Evolutionary conservation across 2,329 filamentous ascomycete species (phyloP), one percentile per base, ranked within the genome.

Genomic region (Monilinia laxa): DNA sequence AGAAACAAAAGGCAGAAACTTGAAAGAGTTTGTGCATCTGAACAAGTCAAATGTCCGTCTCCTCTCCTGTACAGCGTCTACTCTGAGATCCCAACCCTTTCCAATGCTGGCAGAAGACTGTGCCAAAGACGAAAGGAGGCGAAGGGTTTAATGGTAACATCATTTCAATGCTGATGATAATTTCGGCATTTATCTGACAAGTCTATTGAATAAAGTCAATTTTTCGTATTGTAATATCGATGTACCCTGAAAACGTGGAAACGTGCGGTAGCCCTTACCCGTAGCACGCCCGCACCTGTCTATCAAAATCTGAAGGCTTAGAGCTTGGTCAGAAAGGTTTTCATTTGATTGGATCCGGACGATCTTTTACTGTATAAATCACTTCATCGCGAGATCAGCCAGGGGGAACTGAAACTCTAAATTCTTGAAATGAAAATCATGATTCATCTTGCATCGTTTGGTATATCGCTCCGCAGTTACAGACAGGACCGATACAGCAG

Each of bases 331-430:
- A 35, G 31, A 31, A 40, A 52, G 31, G 23, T 53, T 40, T 62
- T 38, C 31, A n/a, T 62, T 53, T 25, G 35, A 52, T 54, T 42
- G 42, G 11, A 63, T 53, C 20, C 14, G 47, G 47, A 28, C 18
- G 47, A 62, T 62, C 59, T 62, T 52, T 62, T 62, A n/a, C 42
- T 54, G 31, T 25, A 53, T 23, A 18, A 31, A 28, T 25, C 45
- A 38, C n/a, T 47, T 55, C 63, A n/a, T 52, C 49, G 31, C n/a
- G 31, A 53, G 64, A 62, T 65, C 49, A 54, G 47, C 40, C 42
- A 57, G 51, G 47, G 51, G 47, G 55, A 35, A 16, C 6, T 25
- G 53, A 60, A 65, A 65, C 56, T 60, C 23, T 54, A 53, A 63
- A 42, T 62, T 42, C 47, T 55, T 31, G 42, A 40, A 51, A 28